Conservation (phyloP, 257 asterid genomes). For the Marsdenia floribunda region DNA sequence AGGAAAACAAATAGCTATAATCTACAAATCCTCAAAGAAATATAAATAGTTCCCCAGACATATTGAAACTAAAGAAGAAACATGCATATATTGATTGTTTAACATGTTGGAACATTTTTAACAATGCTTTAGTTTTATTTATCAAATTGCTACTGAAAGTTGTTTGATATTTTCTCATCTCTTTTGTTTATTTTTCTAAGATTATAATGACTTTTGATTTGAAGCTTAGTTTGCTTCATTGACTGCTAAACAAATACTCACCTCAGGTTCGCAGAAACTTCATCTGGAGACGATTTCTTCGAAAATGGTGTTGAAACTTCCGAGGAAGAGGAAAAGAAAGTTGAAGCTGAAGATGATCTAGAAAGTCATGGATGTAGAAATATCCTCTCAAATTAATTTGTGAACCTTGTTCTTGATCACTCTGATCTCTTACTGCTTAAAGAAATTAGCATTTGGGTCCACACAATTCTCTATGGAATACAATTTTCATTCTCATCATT, state of each 20-base stretch:
- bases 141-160: neutral
- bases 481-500: neutral
- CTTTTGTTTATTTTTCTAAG: neutral
- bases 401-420: neutral
- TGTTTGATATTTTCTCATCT: neutral
- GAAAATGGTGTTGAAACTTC: constrained; percentile 37
- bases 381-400: constrained; percentile 29
- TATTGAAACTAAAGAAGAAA: no score
- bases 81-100: neutral
- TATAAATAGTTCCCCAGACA: no score
- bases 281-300: constrained; percentile 56
- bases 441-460: neutral
- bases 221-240: neutral
- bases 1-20: no score
- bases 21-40: no score
- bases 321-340: constrained; percentile 42
- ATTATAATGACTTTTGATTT: neutral
- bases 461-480: neutral
- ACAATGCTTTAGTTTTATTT: neutral
- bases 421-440: neutral
- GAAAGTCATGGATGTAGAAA: constrained; percentile 17
- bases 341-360: constrained; percentile 22
- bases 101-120: neutral
- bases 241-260: constrained; percentile 9
- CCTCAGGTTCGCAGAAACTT: constrained; percentile 61